Evolutionary conservation across 1,284 basidiomycete genomes (phyloP).

Genomic region (Ganoderma lucidum): DNA sequence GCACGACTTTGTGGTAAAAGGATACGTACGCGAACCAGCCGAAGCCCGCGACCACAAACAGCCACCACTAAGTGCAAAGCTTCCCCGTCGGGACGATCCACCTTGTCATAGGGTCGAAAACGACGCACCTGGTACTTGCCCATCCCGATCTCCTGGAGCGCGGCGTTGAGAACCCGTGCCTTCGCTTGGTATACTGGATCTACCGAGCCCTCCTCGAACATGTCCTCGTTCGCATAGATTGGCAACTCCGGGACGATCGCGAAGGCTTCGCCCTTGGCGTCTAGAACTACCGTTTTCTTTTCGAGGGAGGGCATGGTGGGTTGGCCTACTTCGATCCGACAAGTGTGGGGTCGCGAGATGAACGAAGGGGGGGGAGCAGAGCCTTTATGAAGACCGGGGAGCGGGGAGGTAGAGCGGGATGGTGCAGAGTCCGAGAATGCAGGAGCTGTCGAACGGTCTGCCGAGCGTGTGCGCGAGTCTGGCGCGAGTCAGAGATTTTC

Average conservation of each 20-base stretch:
- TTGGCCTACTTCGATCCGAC: background rate
- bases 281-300: constrained; percentile 19
- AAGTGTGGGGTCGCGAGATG: background rate
- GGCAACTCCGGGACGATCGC: constrained; percentile 8
- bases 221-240: constrained; percentile 26
- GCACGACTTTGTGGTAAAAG: background rate
- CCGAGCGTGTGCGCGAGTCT: background rate
- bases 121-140: constrained; percentile 68
- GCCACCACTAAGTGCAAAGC: constrained; percentile 51
- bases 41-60: constrained; percentile 70
- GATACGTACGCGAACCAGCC: constrained; percentile 74
- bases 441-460: background rate
- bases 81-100: constrained; percentile 1
- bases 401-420: background rate
- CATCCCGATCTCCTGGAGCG: constrained; percentile 72
- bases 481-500: too few species aligned
- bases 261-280: constrained; percentile 23
- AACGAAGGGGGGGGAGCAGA: background rate
- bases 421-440: background rate
- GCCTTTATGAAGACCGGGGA: background rate
- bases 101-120: background rate
- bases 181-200: constrained; percentile 67
- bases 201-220: constrained; percentile 54
- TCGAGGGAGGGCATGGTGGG: constrained; percentile 20
- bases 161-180: constrained; percentile 61